Conservation (phyloP, 2,329 filamentous ascomycete species). For the Aspergillus sp. region DNA sequence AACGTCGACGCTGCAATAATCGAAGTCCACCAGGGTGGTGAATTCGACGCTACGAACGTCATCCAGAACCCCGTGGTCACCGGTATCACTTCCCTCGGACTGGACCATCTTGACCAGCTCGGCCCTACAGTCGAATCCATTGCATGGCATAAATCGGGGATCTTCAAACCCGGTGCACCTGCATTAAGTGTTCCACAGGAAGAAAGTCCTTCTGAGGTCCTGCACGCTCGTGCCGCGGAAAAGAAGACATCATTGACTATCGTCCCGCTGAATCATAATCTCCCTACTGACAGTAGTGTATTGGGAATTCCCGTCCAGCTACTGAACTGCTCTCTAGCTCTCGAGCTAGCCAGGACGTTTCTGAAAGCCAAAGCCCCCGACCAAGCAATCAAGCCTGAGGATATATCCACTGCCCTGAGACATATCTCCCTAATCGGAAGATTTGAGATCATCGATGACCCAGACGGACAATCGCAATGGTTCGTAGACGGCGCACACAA, state of each 20-base stretch:
- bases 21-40: constrained; percentile 68
- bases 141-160: constrained; percentile 73
- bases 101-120: constrained; percentile 67
- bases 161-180: constrained; percentile 62
- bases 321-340: constrained; percentile 37
- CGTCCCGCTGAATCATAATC: constrained; percentile 31
- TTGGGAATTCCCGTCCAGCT: constrained; percentile 32
- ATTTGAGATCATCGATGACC: constrained; percentile 32
- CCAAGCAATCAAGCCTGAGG: constrained; percentile 17
- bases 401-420: constrained; percentile 28
- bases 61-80: constrained; percentile 59
- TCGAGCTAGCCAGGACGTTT: constrained; percentile 27
- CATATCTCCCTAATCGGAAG: constrained; percentile 37
- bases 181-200: constrained; percentile 62
- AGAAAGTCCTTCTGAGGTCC: constrained; percentile 47
- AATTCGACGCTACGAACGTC: constrained; percentile 69
- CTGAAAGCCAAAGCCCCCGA: constrained; percentile 23
- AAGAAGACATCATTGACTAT: constrained; percentile 52
- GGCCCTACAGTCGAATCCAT: constrained; percentile 66
- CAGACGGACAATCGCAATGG: constrained; percentile 30
- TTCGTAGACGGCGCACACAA: constrained; percentile 50
- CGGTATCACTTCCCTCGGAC: constrained; percentile 66
- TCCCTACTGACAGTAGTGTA: constrained; percentile 20
- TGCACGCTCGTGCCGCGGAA: constrained; percentile 55
- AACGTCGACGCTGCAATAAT: constrained; percentile 64